Conservation (phyloP, 148 eudicot species). For the Rhododendron molle region DNA sequence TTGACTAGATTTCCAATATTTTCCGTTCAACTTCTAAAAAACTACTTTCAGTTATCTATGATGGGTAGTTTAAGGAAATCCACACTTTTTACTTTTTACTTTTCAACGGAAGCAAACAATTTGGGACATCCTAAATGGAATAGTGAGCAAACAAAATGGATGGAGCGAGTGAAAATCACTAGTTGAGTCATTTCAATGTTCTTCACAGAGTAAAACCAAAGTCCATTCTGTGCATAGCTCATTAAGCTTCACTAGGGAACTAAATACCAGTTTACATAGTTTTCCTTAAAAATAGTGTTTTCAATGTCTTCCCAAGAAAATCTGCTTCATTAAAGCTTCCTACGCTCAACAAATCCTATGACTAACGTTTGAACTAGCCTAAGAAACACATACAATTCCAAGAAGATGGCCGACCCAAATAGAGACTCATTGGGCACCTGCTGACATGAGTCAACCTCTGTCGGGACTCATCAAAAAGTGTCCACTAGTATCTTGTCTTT, state of each 20-base stretch:
- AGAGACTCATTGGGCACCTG: neutral
- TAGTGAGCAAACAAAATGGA: neutral
- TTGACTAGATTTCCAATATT: neutral
- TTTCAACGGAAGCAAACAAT: neutral
- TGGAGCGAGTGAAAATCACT: neutral
- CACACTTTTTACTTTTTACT: neutral
- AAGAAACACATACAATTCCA: neutral
- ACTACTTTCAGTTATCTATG: neutral
- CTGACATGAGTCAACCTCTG: neutral
- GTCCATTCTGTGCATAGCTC: neutral
- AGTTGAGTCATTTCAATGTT: neutral
- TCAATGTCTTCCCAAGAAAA: neutral
- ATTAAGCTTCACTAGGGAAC: neutral
- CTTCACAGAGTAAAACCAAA: neutral
- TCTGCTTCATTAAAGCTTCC: neutral
- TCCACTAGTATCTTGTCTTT: neutral
- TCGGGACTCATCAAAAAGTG: neutral
- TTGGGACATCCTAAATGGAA: neutral
- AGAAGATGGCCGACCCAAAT: neutral
- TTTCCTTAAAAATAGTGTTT: neutral
- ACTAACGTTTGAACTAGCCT: neutral
- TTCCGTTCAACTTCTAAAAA: neutral
- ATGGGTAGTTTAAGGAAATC: neutral
- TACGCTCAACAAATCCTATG: neutral
- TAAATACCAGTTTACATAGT: neutral